Conservation (phyloP, 2,329 filamentous ascomycete genomes). For the Cercospora nicotianae region DNA sequence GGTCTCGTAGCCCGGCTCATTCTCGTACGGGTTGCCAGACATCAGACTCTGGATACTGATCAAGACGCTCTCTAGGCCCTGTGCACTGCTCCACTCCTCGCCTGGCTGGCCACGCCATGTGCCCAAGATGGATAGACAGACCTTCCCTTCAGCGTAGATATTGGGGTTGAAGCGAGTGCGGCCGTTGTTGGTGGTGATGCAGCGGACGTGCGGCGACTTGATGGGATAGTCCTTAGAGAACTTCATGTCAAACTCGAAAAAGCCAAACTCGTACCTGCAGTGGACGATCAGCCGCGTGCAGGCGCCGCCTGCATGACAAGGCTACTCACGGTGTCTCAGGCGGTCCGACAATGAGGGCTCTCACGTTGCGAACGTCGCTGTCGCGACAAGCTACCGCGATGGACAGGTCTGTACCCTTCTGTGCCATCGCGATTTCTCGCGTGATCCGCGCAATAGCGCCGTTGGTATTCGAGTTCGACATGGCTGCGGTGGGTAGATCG, state of each 20-base stretch:
- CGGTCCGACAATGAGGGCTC: slow-evolving; percentile 85
- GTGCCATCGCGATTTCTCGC: slow-evolving; percentile 82
- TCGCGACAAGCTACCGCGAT: slow-evolving; percentile 86
- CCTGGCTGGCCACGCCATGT: slow-evolving; percentile 90
- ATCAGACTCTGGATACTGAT: slow-evolving; percentile 96
- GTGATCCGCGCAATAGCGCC: slow-evolving; percentile 36
- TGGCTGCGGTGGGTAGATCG: slow-evolving; percentile 12
- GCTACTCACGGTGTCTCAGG: slow-evolving; percentile 67
- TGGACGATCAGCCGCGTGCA: neutral
- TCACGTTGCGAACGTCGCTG: slow-evolving; percentile 82
- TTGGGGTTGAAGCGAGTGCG: slow-evolving; percentile 93
- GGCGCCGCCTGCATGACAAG: neutral
- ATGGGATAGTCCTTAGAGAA: slow-evolving; percentile 74
- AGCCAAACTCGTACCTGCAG: slow-evolving; percentile 79
- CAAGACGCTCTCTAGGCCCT: slow-evolving; percentile 89
- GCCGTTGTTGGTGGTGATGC: slow-evolving; percentile 84
- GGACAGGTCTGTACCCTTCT: slow-evolving; percentile 79
- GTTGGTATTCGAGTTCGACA: slow-evolving; percentile 33
- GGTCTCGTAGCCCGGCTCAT: slow-evolving; percentile 86
- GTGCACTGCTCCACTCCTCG: slow-evolving; percentile 95
- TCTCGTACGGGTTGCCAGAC: slow-evolving; percentile 72
- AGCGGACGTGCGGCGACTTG: slow-evolving; percentile 60
- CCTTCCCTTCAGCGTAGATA: slow-evolving; percentile 87
- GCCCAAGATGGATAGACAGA: slow-evolving; percentile 74
- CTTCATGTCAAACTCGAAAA: slow-evolving; percentile 72